A percentile compares a stretch with the other conserved stretches of the same genome.
These are phyloP conservation scores for Aspergillus homomorphus DNA, from an alignment of 495 filamentous ascomycete species.

Conservation along the genomic window DNA sequence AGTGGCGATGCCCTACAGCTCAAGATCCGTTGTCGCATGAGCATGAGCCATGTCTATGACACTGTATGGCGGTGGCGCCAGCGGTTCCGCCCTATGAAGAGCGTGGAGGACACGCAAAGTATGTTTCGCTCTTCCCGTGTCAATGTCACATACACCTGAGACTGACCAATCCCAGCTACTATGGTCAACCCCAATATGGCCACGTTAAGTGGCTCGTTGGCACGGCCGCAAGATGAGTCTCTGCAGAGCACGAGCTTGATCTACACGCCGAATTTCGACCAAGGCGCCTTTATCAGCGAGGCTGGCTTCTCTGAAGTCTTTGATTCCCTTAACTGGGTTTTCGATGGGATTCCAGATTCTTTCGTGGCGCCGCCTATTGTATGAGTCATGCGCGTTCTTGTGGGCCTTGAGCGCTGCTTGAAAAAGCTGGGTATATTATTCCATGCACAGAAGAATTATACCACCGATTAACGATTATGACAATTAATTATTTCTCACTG, in stretches of 20 bases:
- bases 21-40: constrained; percentile 48
- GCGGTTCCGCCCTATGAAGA: constrained; percentile 43
- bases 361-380: constrained; percentile 42
- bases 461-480: no score
- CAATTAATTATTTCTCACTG: no score
- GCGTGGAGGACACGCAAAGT: constrained; percentile 43
- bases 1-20: constrained; percentile 42
- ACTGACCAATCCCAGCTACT: constrained; percentile 23
- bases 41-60: constrained; percentile 51
- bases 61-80: constrained; percentile 51
- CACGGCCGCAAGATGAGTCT: constrained; percentile 22
- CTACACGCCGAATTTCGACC: constrained; percentile 41
- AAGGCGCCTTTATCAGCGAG: constrained; percentile 43
- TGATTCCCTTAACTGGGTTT: constrained; percentile 49
- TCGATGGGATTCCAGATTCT: constrained; percentile 46
- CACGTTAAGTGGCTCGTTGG: constrained; percentile 20
- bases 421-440: no score
- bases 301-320: constrained; percentile 48
- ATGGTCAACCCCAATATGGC: constrained; percentile 32
- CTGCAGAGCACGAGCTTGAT: constrained; percentile 34
- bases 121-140: constrained; percentile 5
- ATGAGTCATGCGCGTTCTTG: constrained; percentile 6
- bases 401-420: no score
- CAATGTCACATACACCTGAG: background rate
- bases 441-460: no score